Base-by-base conservation (phyloP, 2,329 filamentous ascomycete genomes). In the Chaetomiaceae sp. region DNA sequence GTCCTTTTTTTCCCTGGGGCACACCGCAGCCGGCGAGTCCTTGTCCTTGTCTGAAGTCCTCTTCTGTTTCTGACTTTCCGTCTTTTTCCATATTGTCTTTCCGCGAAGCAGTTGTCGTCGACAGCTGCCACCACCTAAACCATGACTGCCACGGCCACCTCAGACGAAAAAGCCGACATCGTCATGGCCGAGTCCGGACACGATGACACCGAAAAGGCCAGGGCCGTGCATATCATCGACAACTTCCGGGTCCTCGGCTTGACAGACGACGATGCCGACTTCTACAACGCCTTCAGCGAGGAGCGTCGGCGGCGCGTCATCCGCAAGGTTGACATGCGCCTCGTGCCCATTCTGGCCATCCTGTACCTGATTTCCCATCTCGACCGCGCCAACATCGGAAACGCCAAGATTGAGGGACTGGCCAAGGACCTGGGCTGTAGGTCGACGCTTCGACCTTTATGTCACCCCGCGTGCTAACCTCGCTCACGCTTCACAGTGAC, bases 311-410 rank as follows among this genome's bases (percentile, higher is more conserved):
- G n/a, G 7, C 40, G 15, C 38, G 11, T 43, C 23, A n/a, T 29
- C 9, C 40, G 40, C 40, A 43, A 43, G 40, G 40, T 43, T n/a
- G 40, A 43, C n/a, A 29, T 29, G 40, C 40, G 40, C n/a, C 40
- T 43, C 15, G 40, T 43, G 23, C 40, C 40, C 6, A 43, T 43
- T 15, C 40, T 43, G 4, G 23, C 40, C n/a, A 19, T 43, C 23
- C 40, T 43, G 15, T 43, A 43, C 25, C 40, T 43, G 3, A 19
- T 43, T 15, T 43, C 40, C 14, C 40, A 43, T n/a, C 40, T 43
- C 40, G 40, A 43, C 40, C 15, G 40, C 29, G 40, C 40, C 14
- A 43, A 43, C 23, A 43, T 43, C 15, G 40, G 40, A 29, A 43
- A 43, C n/a, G 40, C 40, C 14, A 43, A 43, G 23, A 43, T 43